Conservation (phyloP, 805 yeast genomes). For the Starmerella bacillaris region DNA sequence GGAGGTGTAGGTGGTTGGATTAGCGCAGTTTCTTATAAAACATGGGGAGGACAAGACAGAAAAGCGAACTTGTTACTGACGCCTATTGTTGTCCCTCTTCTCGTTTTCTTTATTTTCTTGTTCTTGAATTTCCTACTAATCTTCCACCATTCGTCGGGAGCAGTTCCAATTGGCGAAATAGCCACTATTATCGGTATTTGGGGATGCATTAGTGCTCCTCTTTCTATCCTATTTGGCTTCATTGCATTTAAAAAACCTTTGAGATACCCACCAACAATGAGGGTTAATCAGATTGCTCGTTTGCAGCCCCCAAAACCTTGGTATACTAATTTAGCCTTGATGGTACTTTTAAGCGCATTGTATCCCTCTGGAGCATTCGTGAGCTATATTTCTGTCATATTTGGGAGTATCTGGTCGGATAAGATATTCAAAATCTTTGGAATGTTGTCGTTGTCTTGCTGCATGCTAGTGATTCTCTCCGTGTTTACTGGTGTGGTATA, state of each 20-base stretch:
- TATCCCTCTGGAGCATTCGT: slow-evolving; percentile 92
- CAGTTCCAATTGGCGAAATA: slow-evolving; percentile 84
- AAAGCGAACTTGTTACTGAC: slow-evolving; percentile 67
- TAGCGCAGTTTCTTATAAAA: slow-evolving; percentile 71
- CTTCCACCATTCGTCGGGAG: slow-evolving; percentile 70
- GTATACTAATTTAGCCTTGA: slow-evolving; percentile 51
- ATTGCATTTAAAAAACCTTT: slow-evolving; percentile 47
- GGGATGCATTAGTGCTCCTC: slow-evolving; percentile 71
- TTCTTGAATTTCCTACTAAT: slow-evolving; percentile 69
- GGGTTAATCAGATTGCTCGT: slow-evolving; percentile 88
- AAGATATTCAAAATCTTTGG: slow-evolving; percentile 95
- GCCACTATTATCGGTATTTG: slow-evolving; percentile 63
- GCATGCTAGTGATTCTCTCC: slow-evolving; percentile 69
- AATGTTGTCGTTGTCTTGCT: slow-evolving; percentile 70
- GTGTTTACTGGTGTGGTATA: slow-evolving; percentile 61
- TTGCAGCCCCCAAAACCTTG: slow-evolving; percentile 87
- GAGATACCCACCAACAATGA: slow-evolving; percentile 48
- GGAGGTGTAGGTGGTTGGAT: slow-evolving; percentile 73
- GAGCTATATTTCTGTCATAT: slow-evolving; percentile 84
- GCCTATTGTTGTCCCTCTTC: slow-evolving; percentile 73
- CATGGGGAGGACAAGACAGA: slow-evolving; percentile 86
- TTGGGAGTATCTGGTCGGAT: slow-evolving; percentile 84
- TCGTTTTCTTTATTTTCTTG: slow-evolving; percentile 43
- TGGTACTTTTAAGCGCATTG: slow-evolving; percentile 63
- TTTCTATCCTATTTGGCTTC: slow-evolving; percentile 68